phyloP scores from a whole-genome alignment of 225 moss, liverwort and hornwort genomes.

The Takakia lepidozioides region DNA sequence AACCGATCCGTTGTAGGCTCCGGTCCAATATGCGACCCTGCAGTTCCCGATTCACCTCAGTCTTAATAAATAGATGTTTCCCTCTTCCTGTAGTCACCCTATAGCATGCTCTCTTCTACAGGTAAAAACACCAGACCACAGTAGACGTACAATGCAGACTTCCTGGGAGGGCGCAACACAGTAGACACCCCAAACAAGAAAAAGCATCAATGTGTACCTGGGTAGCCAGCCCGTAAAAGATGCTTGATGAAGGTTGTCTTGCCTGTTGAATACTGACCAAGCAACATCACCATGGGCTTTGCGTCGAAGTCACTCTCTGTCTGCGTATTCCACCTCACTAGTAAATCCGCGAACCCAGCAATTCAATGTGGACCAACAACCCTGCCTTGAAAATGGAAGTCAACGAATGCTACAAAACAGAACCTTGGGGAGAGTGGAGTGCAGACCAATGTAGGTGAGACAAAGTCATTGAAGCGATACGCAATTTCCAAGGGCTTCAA shows the following conservation, averaged over 20 bases:
- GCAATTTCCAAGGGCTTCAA: constrained; percentile 83
- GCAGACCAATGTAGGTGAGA: constrained; percentile 81
- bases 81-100: no score
- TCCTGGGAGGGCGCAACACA: no score
- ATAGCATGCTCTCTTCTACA: no score
- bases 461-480: constrained; percentile 94
- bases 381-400: background rate
- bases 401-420: background rate
- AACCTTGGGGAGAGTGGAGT: background rate
- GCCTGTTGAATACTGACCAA: constrained; percentile 98
- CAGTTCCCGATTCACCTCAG: no score
- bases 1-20: constrained; percentile 99
- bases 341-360: constrained; percentile 7
- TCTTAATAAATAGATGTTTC: no score
- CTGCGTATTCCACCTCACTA: constrained; percentile 27
- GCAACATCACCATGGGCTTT: constrained; percentile 96
- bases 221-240: constrained; percentile 72
- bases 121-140: no score
- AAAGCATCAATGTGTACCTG: no score
- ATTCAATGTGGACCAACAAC: no score
- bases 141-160: no score
- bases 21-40: constrained; percentile 97
- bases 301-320: constrained; percentile 99
- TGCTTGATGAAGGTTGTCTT: constrained; percentile 99
- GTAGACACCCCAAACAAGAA: no score